These are phyloP conservation scores for Juncus effusus DNA, from an alignment of 176 grass and related monocot genomes.

Conservation along the genomic window DNA sequence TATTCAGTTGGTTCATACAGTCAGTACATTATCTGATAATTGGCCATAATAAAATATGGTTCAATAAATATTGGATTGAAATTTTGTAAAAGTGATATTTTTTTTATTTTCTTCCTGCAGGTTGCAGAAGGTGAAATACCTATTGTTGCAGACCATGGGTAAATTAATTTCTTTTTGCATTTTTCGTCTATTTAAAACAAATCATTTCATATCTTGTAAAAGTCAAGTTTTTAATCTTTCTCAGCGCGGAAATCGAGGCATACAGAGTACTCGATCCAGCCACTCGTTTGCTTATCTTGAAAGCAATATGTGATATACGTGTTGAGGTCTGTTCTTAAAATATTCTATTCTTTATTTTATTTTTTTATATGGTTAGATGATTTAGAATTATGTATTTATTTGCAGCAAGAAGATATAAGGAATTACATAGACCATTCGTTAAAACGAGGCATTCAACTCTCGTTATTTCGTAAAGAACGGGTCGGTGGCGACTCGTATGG, in stretches of 20 bases:
- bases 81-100: too few species aligned
- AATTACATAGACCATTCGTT: slow-evolving; percentile 81
- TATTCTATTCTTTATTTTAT: not conserved
- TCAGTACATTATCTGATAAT: too few species aligned
- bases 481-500: slow-evolving; percentile 85
- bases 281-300: slow-evolving; percentile 71
- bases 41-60: too few species aligned
- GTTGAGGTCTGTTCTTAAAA: slow-evolving; percentile 48
- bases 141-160: slow-evolving; percentile 84
- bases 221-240: slow-evolving; percentile 25
- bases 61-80: too few species aligned
- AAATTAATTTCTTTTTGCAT: slow-evolving; percentile 23
- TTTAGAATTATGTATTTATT: slow-evolving; percentile 21
- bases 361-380: not conserved
- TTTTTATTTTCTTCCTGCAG: slow-evolving; percentile 33
- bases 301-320: slow-evolving; percentile 91
- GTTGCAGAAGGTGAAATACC: slow-evolving; percentile 84
- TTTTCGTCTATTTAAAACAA: slow-evolving; percentile 13
- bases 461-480: slow-evolving; percentile 68
- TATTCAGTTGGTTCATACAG: too few species aligned
- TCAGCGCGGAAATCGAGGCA: slow-evolving; percentile 64
- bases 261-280: slow-evolving; percentile 74
- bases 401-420: slow-evolving; percentile 93
- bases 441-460: slow-evolving; percentile 64
- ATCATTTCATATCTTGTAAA: slow-evolving; percentile 17